Conservation (phyloP, 2,329 filamentous ascomycete species). For the Paracamarosporium sp. region DNA sequence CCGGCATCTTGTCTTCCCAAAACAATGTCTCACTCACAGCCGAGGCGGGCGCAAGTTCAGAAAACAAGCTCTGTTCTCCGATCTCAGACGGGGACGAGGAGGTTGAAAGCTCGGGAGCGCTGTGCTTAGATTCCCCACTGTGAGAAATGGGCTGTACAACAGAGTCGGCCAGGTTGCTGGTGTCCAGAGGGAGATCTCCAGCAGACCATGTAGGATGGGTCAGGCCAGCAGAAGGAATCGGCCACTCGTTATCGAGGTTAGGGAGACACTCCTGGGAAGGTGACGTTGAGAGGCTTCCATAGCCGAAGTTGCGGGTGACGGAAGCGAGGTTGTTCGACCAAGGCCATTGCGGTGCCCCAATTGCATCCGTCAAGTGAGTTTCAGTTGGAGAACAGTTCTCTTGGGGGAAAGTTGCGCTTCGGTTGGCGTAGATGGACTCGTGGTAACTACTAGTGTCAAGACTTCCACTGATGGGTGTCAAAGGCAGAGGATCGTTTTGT, state of each 20-base stretch:
- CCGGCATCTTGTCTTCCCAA: slow-evolving; percentile 45
- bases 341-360: slow-evolving; percentile 41
- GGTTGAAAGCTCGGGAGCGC: slow-evolving; percentile 47
- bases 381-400: slow-evolving; percentile 41
- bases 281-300: slow-evolving; percentile 47
- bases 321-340: slow-evolving; percentile 37
- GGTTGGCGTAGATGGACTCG: slow-evolving; percentile 36
- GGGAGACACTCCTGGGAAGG: slow-evolving; percentile 47
- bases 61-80: slow-evolving; percentile 42
- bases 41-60: slow-evolving; percentile 42
- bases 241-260: slow-evolving; percentile 43
- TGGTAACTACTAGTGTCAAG: slow-evolving; percentile 37
- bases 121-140: slow-evolving; percentile 50
- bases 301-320: slow-evolving; percentile 37
- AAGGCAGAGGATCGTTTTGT: slow-evolving; percentile 31
- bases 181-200: slow-evolving; percentile 48
- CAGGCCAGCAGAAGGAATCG: slow-evolving; percentile 43
- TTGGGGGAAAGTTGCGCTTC: slow-evolving; percentile 30
- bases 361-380: slow-evolving; percentile 39
- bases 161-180: slow-evolving; percentile 44
- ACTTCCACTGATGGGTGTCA: slow-evolving; percentile 34
- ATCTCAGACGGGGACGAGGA: slow-evolving; percentile 51
- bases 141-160: slow-evolving; percentile 48
- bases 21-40: slow-evolving; percentile 41
- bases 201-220: slow-evolving; percentile 46